Evolutionary conservation across 2,329 filamentous ascomycete species (phyloP).

Genomic region (Cladosporium phlei): DNA sequence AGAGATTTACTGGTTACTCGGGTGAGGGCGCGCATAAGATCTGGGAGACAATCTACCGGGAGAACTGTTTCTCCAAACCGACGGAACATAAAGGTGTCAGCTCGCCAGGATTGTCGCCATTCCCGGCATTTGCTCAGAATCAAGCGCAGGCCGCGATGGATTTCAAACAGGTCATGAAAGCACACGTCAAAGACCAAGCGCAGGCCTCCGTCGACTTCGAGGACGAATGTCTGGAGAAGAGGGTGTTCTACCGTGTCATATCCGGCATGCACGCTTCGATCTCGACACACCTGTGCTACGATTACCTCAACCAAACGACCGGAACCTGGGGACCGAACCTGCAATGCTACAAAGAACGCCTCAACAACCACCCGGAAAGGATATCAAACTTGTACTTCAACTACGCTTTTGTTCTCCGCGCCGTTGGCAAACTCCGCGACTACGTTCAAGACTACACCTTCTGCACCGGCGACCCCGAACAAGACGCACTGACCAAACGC

Average conservation of each 20-base stretch:
- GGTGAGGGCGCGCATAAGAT: constrained; percentile 82
- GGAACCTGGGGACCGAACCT: constrained; percentile 90
- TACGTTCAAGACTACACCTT: constrained; percentile 83
- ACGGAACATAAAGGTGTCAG: constrained; percentile 22
- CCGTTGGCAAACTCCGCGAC: constrained; percentile 82
- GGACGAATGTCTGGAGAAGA: constrained; percentile 93
- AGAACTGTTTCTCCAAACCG: constrained; percentile 78
- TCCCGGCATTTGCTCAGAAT: constrained; percentile 38
- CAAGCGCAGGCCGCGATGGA: constrained; percentile 55
- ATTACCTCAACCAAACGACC: constrained; percentile 91
- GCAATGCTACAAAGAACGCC: constrained; percentile 78
- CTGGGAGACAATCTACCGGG: constrained; percentile 93
- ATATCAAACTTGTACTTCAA: constrained; percentile 99
- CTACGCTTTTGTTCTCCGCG: constrained; percentile 89
- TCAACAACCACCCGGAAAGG: constrained; percentile 80
- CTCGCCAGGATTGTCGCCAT: constrained; percentile 21
- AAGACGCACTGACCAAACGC: constrained; percentile 73
- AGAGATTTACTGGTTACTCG: constrained; percentile 90
- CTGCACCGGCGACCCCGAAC: constrained; percentile 76
- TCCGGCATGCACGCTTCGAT: constrained; percentile 99
- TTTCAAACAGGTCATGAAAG: constrained; percentile 56
- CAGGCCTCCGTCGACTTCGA: constrained; percentile 63
- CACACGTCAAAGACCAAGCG: constrained; percentile 57
- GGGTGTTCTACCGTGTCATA: constrained; percentile 93
- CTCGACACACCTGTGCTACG: constrained; percentile 91